These are phyloP conservation scores for Suhomyces prunicola DNA, from an alignment of 805 yeast genomes.

Conservation along the genomic window DNA sequence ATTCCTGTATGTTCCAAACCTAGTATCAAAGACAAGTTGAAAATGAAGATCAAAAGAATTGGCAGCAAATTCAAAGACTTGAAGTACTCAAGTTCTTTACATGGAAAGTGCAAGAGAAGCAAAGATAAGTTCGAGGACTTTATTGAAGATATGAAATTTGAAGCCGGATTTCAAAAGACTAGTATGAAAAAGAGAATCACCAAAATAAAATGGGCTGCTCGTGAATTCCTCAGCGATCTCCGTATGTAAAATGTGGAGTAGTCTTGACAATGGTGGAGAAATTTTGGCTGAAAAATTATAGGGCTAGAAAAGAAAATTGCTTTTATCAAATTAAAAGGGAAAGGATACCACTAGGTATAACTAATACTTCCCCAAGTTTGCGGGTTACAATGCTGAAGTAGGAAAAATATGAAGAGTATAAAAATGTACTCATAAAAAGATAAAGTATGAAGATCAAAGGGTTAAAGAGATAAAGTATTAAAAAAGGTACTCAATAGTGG, in stretches of 20 bases:
- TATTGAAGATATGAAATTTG: neutral
- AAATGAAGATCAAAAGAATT: neutral
- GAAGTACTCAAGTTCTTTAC: neutral
- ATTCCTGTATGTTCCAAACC: neutral
- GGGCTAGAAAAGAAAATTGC: too few relatives aligned
- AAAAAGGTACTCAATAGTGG: too few relatives aligned
- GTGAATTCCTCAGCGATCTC: neutral
- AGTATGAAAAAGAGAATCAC: neutral
- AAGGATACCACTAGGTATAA: too few relatives aligned
- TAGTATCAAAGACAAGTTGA: neutral
- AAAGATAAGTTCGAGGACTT: neutral
- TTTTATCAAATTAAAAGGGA: too few relatives aligned
- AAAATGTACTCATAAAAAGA: neutral
- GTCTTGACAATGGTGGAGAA: too few relatives aligned
- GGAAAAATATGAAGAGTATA: neutral
- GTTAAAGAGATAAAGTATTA: too few relatives aligned
- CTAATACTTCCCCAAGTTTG: too few relatives aligned
- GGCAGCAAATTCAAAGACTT: neutral
- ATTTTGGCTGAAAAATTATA: neutral
- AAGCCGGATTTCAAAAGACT: neutral
- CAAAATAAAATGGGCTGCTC: neutral
- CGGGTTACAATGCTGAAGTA: too few relatives aligned
- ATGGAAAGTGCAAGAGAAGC: neutral
- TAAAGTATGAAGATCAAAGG: too few relatives aligned
- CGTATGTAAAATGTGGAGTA: too few relatives aligned